Evolutionary conservation across 208 protist genomes (phyloP).

Genomic region (Leptomonas pyrrhocoris): DNA sequence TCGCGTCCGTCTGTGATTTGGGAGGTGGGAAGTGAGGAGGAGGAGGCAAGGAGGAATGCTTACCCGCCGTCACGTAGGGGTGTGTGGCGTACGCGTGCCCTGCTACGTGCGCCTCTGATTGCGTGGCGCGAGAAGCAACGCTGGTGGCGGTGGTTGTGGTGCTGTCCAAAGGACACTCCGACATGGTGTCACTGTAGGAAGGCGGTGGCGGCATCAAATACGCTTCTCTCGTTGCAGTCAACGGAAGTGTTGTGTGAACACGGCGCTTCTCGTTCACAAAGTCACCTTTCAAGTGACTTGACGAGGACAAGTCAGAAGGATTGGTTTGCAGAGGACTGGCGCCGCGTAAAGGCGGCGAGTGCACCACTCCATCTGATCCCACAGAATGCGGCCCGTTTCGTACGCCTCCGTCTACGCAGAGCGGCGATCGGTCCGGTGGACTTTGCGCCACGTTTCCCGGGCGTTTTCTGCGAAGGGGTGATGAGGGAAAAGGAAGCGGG

Average conservation of each 20-base stretch:
- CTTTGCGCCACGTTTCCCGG: neutral
- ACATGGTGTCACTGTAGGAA: constrained; percentile 3
- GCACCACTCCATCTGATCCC: neutral
- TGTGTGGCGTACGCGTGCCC: neutral
- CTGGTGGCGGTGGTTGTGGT: neutral
- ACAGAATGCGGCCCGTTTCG: neutral
- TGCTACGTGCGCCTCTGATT: neutral
- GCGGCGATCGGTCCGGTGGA: neutral
- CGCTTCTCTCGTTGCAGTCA: neutral
- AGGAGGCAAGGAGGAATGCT: neutral
- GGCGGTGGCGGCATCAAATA: constrained; percentile 8
- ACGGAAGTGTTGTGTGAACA: too few relatives aligned
- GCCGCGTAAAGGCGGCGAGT: neutral
- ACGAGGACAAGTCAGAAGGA: too few relatives aligned
- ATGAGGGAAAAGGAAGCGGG: constrained; percentile 22
- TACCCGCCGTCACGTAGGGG: neutral
- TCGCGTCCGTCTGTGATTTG: too few relatives aligned
- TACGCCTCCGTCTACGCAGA: neutral
- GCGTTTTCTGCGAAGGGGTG: neutral
- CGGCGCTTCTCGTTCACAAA: neutral
- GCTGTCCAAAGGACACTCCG: neutral
- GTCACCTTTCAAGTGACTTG: neutral
- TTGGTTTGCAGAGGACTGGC: neutral
- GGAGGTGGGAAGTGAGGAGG: neutral
- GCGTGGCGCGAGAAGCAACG: neutral